These are phyloP conservation scores for Colletotrichum orchidophilum DNA, from an alignment of 2,329 filamentous ascomycete species.

Conservation along the genomic window DNA sequence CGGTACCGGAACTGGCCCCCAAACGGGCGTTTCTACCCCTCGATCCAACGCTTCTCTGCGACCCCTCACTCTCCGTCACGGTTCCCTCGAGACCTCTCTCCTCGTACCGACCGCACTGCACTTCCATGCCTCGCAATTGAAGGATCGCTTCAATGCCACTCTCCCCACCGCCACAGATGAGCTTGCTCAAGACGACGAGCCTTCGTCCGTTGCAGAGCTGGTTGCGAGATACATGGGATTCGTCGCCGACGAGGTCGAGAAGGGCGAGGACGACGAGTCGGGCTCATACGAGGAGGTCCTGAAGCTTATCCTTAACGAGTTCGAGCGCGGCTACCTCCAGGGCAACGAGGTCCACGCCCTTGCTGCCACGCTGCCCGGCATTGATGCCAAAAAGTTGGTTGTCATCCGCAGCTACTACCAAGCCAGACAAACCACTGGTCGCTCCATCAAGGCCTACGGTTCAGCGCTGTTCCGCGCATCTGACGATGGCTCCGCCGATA, in stretches of 20 bases:
- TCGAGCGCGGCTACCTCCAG: conserved; percentile 92
- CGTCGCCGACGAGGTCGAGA: conserved; percentile 87
- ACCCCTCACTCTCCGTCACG: conserved; percentile 89
- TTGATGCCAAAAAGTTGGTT: conserved; percentile 89
- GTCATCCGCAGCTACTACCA: conserved; percentile 93
- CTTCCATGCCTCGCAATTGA: conserved; percentile 94
- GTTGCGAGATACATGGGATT: conserved; percentile 94
- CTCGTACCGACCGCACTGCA: conserved; percentile 94
- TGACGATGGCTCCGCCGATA: conserved; percentile 80
- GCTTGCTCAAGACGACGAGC: conserved; percentile 97
- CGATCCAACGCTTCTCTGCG: conserved; percentile 92
- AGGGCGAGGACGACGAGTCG: conserved; percentile 88
- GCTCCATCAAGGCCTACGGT: conserved; percentile 90
- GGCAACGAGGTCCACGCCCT: conserved; percentile 97
- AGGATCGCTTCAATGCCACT: conserved; percentile 86
- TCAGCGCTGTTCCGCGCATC: conserved; percentile 92
- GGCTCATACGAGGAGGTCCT: conserved; percentile 93
- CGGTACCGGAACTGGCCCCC: conserved; percentile 82
- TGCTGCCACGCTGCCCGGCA: conserved; percentile 85
- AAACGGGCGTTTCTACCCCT: conserved; percentile 97
- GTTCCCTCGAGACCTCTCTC: conserved; percentile 95
- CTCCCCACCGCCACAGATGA: conserved; percentile 95
- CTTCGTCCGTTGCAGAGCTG: conserved; percentile 92
- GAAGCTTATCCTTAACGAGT: conserved; percentile 92
- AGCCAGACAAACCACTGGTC: conserved; percentile 83